A percentile compares a stretch with the other conserved stretches of the same genome.
These are phyloP conservation scores for Fusarium dimerum DNA, from an alignment of 2,329 filamentous ascomycete genomes.

Conservation along the genomic window DNA sequence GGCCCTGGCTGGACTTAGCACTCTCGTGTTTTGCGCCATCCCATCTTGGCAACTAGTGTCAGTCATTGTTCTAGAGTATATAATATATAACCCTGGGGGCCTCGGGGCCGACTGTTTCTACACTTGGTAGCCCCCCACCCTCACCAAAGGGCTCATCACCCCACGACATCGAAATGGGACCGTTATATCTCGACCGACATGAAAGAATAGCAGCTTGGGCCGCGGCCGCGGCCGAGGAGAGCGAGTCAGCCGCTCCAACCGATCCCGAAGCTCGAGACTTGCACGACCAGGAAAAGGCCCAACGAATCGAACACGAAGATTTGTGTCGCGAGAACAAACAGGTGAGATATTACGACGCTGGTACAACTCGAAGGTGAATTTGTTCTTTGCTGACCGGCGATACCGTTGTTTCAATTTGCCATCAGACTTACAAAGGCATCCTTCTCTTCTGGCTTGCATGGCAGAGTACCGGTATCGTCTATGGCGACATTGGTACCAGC, in stretches of 20 bases:
- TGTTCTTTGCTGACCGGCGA: conserved; percentile 7
- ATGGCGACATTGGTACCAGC: conserved; percentile 67
- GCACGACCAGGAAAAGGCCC: conserved; percentile 32
- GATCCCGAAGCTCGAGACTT: conserved; percentile 30
- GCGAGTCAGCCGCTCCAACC: conserved; percentile 21
- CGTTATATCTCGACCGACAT: conserved; percentile 23
- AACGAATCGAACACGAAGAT: conserved; percentile 31
- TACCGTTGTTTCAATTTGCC: not conserved
- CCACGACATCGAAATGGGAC: conserved; percentile 26
- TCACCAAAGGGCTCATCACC: conserved; percentile 23
- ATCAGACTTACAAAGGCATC: conserved; percentile 30
- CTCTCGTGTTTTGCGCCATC: conserved; percentile 14
- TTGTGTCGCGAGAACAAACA: conserved; percentile 30
- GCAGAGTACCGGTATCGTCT: conserved; percentile 67
- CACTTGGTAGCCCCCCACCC: conserved; percentile 14
- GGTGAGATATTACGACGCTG: conserved; percentile 8
- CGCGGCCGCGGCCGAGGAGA: conserved; percentile 23
- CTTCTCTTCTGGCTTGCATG: conserved; percentile 54
- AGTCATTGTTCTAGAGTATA: conserved; percentile 19
- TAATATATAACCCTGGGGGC: conserved; percentile 27
- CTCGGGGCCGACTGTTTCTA: conserved; percentile 15
- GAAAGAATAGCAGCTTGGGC: conserved; percentile 29
- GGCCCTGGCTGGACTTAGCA: conserved; percentile 19
- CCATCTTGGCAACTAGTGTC: conserved; percentile 5
- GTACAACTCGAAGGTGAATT: not conserved